Conservation (phyloP, 768 basidiomycete species). For the Psilocybe azurescens region DNA sequence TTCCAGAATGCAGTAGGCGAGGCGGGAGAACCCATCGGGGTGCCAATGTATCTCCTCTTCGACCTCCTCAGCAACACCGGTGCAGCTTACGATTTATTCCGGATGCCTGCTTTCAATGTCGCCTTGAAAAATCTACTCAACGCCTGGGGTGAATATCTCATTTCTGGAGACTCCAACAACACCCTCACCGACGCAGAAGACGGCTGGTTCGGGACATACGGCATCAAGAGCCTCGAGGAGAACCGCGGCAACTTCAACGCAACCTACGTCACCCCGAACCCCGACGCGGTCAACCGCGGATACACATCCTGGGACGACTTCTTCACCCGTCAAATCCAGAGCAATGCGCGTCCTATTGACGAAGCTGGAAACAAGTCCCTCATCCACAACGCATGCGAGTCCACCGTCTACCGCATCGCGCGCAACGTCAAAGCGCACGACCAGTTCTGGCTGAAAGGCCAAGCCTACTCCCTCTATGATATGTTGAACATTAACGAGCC, state of each 20-base stretch:
- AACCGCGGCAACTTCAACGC: conserved; percentile 34
- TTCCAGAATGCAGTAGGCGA: conserved; percentile 32
- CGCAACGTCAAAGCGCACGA: conserved; percentile 44
- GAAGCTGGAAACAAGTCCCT: conserved; percentile 31
- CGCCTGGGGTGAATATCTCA: conserved; percentile 54
- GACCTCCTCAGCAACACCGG: conserved; percentile 44
- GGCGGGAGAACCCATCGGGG: conserved; percentile 44
- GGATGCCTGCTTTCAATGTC: conserved; percentile 48
- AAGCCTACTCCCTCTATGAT: conserved; percentile 63
- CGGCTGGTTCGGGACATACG: conserved; percentile 52
- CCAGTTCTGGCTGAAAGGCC: conserved; percentile 65
- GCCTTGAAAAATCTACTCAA: conserved; percentile 34
- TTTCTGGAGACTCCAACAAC: conserved; percentile 43
- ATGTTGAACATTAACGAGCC: conserved; percentile 43
- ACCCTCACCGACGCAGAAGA: conserved; percentile 42
- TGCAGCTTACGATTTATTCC: conserved; percentile 38
- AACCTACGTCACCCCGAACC: conserved; percentile 43
- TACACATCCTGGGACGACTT: conserved; percentile 59
- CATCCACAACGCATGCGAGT: conserved; percentile 61
- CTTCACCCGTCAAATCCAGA: conserved; percentile 52
- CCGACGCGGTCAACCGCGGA: conserved; percentile 45
- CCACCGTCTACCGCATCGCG: conserved; percentile 47
- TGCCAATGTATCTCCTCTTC: conserved; percentile 53
- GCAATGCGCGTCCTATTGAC: conserved; percentile 44
- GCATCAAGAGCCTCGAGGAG: neutral